These are phyloP conservation scores for Penicillium lagena DNA, from an alignment of 495 filamentous ascomycete genomes.

Conservation along the genomic window DNA sequence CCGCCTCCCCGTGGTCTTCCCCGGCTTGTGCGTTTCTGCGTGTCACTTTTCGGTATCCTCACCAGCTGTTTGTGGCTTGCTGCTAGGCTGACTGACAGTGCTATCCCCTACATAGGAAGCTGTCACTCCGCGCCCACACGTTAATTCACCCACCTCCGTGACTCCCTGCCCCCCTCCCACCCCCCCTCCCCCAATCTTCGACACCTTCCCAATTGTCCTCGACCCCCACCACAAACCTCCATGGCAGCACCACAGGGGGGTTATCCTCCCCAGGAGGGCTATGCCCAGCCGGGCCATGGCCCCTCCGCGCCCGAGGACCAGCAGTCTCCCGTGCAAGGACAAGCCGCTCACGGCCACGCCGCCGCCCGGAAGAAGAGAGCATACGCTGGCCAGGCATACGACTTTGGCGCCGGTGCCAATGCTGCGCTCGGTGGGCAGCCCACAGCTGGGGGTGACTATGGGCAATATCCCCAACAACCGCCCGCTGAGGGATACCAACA, in stretches of 20 bases:
- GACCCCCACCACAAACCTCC: constrained; percentile 9
- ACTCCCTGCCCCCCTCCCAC: too few species aligned
- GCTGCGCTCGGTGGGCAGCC: constrained; percentile 57
- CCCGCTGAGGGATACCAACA: constrained; percentile 45
- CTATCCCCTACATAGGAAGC: constrained; percentile 6
- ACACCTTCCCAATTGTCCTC: background rate
- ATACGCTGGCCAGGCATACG: constrained; percentile 92
- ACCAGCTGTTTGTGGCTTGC: constrained; percentile 20
- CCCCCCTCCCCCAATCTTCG: too few species aligned
- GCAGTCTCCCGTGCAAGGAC: constrained; percentile 24
- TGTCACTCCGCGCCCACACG: constrained; percentile 19
- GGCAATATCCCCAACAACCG: constrained; percentile 52
- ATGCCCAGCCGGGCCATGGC: constrained; percentile 43
- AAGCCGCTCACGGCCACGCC: constrained; percentile 25
- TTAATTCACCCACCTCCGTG: constrained; percentile 3
- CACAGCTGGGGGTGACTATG: constrained; percentile 46
- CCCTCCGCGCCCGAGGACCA: constrained; percentile 28
- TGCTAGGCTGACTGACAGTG: too few species aligned
- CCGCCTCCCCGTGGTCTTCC: constrained; percentile 11
- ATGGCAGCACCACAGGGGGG: constrained; percentile 60
- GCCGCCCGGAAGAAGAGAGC: constrained; percentile 78
- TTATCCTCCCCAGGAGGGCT: constrained; percentile 51
- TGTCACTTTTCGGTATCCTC: background rate
- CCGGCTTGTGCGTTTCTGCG: too few species aligned
- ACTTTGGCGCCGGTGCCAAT: constrained; percentile 88